These are phyloP conservation scores for Fraxinus ornus DNA, from an alignment of 305 asterid genomes.

Conservation along the genomic window DNA sequence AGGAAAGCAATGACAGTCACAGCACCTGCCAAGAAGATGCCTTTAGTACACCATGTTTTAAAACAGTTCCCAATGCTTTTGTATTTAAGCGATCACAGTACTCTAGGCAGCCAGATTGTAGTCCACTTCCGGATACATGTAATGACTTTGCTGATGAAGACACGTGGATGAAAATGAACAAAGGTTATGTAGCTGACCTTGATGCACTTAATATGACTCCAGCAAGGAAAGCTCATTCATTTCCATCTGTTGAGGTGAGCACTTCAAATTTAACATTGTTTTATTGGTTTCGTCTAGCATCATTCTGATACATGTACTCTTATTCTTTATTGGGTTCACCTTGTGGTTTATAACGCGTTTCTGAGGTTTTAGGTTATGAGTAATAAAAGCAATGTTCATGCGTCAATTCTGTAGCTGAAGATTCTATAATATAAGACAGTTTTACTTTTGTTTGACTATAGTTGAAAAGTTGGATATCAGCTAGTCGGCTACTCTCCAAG, in stretches of 20 bases:
- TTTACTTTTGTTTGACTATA: not conserved
- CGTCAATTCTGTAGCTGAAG: not conserved
- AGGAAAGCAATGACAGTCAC: constrained; percentile 44
- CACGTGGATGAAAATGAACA: constrained; percentile 87
- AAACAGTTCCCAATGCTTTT: constrained; percentile 64
- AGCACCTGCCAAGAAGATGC: constrained; percentile 54
- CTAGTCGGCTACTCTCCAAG: not conserved
- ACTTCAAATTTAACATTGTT: constrained; percentile 24
- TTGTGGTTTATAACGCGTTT: not conserved
- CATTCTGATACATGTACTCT: not conserved
- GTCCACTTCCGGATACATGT: constrained; percentile 80
- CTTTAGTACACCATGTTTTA: constrained; percentile 72
- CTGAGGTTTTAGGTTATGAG: not conserved
- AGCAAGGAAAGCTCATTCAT: constrained; percentile 65
- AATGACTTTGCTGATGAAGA: constrained; percentile 84
- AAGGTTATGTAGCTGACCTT: constrained; percentile 81
- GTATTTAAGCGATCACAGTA: constrained; percentile 69
- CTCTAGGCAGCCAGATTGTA: constrained; percentile 54
- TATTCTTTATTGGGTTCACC: not conserved
- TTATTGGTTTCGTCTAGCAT: constrained; percentile 11
- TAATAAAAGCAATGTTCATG: not conserved
- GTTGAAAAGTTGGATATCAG: not conserved
- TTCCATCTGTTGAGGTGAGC: constrained; percentile 54
- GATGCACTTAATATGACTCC: constrained; percentile 80
- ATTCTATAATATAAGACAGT: not conserved